Percentiles rank a stretch among this genome's conserved stretches.
These are phyloP conservation scores for Nakaseomyces glabratus DNA, from an alignment of 1,139 yeast species.

Conservation along the genomic window DNA sequence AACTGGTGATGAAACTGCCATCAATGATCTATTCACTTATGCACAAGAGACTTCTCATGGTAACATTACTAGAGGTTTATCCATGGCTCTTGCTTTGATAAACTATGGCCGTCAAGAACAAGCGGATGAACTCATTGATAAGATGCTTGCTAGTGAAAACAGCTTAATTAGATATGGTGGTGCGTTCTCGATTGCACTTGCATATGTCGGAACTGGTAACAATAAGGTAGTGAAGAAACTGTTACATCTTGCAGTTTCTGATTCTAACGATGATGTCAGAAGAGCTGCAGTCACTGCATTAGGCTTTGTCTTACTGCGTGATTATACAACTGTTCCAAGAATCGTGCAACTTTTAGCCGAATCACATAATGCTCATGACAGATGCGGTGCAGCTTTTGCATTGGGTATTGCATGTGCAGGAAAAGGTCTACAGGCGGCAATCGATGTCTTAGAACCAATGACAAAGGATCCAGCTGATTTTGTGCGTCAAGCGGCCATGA, in stretches of 20 bases:
- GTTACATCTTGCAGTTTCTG: slow-evolving; percentile 91
- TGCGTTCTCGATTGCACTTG: slow-evolving; percentile 85
- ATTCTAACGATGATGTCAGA: slow-evolving; percentile 92
- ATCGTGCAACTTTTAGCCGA: slow-evolving; percentile 88
- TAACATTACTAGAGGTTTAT: slow-evolving; percentile 83
- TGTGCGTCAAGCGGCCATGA: slow-evolving; percentile 95
- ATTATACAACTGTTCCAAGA: slow-evolving; percentile 89
- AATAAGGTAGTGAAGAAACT: slow-evolving; percentile 77
- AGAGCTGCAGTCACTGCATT: slow-evolving; percentile 92
- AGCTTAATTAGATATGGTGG: slow-evolving; percentile 92
- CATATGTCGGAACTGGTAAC: slow-evolving; percentile 94
- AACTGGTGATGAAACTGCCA: slow-evolving; percentile 66
- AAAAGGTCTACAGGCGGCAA: slow-evolving; percentile 77
- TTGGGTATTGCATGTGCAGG: slow-evolving; percentile 97
- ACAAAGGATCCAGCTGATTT: slow-evolving; percentile 92
- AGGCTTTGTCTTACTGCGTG: slow-evolving; percentile 85
- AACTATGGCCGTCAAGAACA: slow-evolving; percentile 79
- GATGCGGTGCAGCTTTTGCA: slow-evolving; percentile 97
- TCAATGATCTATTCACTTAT: slow-evolving; percentile 77
- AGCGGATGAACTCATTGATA: slow-evolving; percentile 65
- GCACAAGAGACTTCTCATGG: slow-evolving; percentile 97
- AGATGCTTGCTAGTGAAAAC: slow-evolving; percentile 64
- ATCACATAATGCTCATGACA: slow-evolving; percentile 95
- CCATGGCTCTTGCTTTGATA: slow-evolving; percentile 80
- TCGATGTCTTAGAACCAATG: slow-evolving; percentile 87